A percentile compares a stretch with the other conserved stretches of the same genome.
These are phyloP conservation scores for Phytopythium montanum DNA, from an alignment of 352 stramenopile genomes.

Conservation along the genomic window DNA sequence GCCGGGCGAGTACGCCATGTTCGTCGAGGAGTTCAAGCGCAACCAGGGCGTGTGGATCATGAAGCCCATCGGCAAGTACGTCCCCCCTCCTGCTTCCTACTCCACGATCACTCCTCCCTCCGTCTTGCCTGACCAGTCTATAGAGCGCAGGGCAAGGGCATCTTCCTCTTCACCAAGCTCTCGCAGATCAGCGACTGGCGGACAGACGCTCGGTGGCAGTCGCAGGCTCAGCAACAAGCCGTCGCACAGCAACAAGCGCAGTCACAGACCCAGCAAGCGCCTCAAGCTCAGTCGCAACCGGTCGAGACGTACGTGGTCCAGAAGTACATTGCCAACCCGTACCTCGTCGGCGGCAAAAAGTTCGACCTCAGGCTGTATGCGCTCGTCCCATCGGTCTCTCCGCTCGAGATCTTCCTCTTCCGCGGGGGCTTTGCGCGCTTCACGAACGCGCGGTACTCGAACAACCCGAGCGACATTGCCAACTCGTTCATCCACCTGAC, in stretches of 20 bases:
- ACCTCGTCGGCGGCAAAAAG: conserved; percentile 93
- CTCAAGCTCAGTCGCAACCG: neutral
- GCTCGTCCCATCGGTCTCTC: conserved; percentile 90
- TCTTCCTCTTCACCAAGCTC: conserved; percentile 95
- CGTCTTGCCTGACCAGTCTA: neutral
- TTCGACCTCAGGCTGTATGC: conserved; percentile 94
- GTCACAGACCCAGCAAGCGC: neutral
- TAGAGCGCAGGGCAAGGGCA: conserved; percentile 88
- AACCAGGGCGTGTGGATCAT: conserved; percentile 94
- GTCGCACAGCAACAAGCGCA: conserved; percentile 14
- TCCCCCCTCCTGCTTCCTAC: neutral
- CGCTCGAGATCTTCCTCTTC: conserved; percentile 92
- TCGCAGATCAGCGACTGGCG: conserved; percentile 93
- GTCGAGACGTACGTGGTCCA: conserved; percentile 94
- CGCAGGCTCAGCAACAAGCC: conserved; percentile 54
- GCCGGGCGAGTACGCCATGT: conserved; percentile 93
- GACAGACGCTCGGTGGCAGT: conserved; percentile 82
- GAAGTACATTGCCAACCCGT: conserved; percentile 93
- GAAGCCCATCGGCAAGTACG: conserved; percentile 92
- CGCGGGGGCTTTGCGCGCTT: conserved; percentile 90
- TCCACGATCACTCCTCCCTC: too few relatives aligned
- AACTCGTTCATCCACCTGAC: conserved; percentile 94
- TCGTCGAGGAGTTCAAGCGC: conserved; percentile 93
- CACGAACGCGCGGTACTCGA: conserved; percentile 89
- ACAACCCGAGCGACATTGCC: conserved; percentile 84